phyloP scores from a whole-genome alignment of 2,329 filamentous ascomycete genomes.

The Monilinia polystroma region DNA sequence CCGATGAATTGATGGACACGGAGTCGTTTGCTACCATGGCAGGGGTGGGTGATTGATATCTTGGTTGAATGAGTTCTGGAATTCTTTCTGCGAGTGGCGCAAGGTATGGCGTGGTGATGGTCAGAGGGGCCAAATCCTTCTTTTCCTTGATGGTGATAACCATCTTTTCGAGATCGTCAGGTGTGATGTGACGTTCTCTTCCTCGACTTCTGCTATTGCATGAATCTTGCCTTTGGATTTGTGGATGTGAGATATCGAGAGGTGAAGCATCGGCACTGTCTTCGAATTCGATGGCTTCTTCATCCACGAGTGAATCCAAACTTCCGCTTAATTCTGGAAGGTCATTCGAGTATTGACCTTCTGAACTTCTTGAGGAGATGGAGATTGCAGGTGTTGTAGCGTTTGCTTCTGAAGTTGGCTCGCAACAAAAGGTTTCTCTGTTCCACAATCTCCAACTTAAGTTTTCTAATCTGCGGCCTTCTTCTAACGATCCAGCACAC shows the following conservation, averaged over 20 bases:
- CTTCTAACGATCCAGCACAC: conserved; percentile 89
- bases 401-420: conserved; percentile 56
- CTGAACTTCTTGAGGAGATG: conserved; percentile 37
- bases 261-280: conserved; percentile 50
- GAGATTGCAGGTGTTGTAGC: conserved; percentile 45
- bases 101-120: conserved; percentile 41
- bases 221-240: conserved; percentile 70
- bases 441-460: conserved; percentile 96
- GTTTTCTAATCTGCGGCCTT: conserved; percentile 90
- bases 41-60: conserved; percentile 49
- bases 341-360: conserved; percentile 49
- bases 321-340: conserved; percentile 74
- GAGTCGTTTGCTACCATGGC: conserved; percentile 37
- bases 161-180: conserved; percentile 89
- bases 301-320: conserved; percentile 71
- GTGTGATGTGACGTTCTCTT: conserved; percentile 86
- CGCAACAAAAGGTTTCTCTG: conserved; percentile 86
- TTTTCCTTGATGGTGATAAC: conserved; percentile 88
- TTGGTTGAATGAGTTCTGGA: conserved; percentile 40
- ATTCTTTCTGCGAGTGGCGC: conserved; percentile 42
- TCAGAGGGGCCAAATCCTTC: conserved; percentile 62
- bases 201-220: conserved; percentile 69
- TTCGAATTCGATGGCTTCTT: conserved; percentile 60
- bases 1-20: conserved; percentile 32
- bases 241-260: conserved; percentile 58